phyloP scores from a whole-genome alignment of 306 rosid genomes.

The Spatholobus suberectus region DNA sequence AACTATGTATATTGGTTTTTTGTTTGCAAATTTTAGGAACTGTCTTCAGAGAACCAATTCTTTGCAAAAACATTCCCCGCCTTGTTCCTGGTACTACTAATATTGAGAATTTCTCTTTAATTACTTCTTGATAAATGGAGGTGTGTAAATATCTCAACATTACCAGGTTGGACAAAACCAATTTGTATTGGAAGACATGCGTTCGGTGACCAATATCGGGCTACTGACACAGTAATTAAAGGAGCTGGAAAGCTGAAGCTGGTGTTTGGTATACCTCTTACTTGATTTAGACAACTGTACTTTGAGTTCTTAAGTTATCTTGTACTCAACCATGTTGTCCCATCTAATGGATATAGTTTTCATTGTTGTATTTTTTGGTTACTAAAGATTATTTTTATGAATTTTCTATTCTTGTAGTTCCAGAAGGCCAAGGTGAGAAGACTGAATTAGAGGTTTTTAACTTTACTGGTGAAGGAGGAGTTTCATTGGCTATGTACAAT shows the following conservation, averaged over 20 bases:
- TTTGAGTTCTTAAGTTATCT: not conserved
- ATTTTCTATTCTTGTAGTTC: slow-evolving; percentile 57
- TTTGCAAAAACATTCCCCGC: slow-evolving; percentile 94
- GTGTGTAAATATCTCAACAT: slow-evolving; percentile 32
- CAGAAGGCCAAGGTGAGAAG: slow-evolving; percentile 80
- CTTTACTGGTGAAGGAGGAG: slow-evolving; percentile 94
- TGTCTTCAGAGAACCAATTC: slow-evolving; percentile 96
- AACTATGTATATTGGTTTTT: slow-evolving; percentile 21
- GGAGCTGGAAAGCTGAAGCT: slow-evolving; percentile 92
- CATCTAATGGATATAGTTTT: not conserved
- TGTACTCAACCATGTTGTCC: not conserved
- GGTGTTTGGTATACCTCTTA: slow-evolving; percentile 76
- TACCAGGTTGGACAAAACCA: slow-evolving; percentile 91
- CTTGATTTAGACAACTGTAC: slow-evolving; percentile 14
- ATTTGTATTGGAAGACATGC: slow-evolving; percentile 99
- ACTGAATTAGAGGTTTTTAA: slow-evolving; percentile 83
- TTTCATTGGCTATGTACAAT: slow-evolving; percentile 90
- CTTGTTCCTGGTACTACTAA: slow-evolving; percentile 94
- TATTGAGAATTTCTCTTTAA: slow-evolving; percentile 5
- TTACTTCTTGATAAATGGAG: slow-evolving; percentile 25
- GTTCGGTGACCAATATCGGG: slow-evolving; percentile 95
- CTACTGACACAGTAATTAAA: slow-evolving; percentile 88
- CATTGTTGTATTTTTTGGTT: not conserved
- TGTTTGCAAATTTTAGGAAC: slow-evolving; percentile 62
- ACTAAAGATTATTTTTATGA: slow-evolving; percentile 20